A percentile compares a stretch with the other conserved stretches of the same genome.
phyloP scores from a whole-genome alignment of 805 yeast species.

The Kluyveromyces lactis region DNA sequence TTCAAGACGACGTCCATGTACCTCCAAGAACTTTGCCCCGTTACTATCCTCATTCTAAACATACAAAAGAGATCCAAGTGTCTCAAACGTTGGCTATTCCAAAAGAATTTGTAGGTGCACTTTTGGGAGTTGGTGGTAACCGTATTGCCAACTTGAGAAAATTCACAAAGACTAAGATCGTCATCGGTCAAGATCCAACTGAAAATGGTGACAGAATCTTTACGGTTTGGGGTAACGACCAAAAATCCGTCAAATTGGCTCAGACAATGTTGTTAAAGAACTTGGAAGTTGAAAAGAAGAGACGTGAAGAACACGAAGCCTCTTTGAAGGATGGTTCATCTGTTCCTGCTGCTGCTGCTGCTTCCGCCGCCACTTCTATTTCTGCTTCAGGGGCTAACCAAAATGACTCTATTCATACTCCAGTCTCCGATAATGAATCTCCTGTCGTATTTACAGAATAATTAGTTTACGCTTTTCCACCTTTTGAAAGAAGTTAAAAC shows the following conservation, averaged over 20 bases:
- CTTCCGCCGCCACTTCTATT: neutral
- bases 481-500: too few relatives aligned
- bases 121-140: constrained; percentile 79
- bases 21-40: constrained; percentile 31
- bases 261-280: constrained; percentile 47
- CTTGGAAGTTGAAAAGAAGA: constrained; percentile 49
- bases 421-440: too few relatives aligned
- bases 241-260: constrained; percentile 47
- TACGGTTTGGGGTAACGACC: constrained; percentile 51
- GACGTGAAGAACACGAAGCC: constrained; percentile 30
- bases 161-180: constrained; percentile 68
- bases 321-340: neutral
- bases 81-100: constrained; percentile 44
- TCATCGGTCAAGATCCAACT: constrained; percentile 62
- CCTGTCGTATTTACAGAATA: too few relatives aligned
- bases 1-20: constrained; percentile 19
- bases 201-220: constrained; percentile 59
- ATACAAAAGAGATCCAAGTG: constrained; percentile 8
- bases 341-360: constrained; percentile 8
- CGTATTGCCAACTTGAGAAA: constrained; percentile 82
- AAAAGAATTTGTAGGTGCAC: constrained; percentile 78
- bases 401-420: too few relatives aligned
- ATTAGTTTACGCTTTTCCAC: too few relatives aligned
- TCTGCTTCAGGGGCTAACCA: neutral
- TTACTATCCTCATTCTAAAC: constrained; percentile 48